These are phyloP conservation scores for Tilletia caries DNA, from an alignment of 1,284 basidiomycete genomes.

Conservation along the genomic window DNA sequence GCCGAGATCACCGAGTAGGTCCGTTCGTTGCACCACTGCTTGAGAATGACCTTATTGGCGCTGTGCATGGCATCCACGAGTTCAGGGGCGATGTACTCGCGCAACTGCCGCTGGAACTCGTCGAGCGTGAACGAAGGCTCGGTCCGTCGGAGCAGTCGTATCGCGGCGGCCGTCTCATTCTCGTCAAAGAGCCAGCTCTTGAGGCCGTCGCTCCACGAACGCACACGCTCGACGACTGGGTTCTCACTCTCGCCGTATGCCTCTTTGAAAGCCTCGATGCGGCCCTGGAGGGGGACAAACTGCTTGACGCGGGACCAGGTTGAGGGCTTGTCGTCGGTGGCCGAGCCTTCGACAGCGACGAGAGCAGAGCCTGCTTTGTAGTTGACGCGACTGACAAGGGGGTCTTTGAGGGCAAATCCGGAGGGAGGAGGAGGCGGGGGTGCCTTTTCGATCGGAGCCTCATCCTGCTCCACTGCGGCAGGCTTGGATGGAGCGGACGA, in stretches of 20 bases:
- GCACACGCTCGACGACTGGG: constrained; percentile 74
- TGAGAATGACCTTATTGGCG: constrained; percentile 79
- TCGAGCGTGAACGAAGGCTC: constrained; percentile 86
- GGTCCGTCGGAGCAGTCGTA: constrained; percentile 72
- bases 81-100: constrained; percentile 97
- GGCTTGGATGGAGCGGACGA: not conserved
- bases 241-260: constrained; percentile 88
- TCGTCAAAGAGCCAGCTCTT: constrained; percentile 84
- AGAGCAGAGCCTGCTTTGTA: constrained; percentile 34
- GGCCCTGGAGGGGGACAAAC: not conserved
- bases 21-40: constrained; percentile 95
- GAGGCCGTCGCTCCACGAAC: constrained; percentile 78
- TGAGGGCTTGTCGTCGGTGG: not conserved
- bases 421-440: not conserved
- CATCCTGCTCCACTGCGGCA: constrained; percentile 12
- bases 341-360: not conserved
- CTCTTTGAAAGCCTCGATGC: constrained; percentile 17
- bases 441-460: not conserved
- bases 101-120: constrained; percentile 78
- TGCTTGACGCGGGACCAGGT: not conserved
- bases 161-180: constrained; percentile 93
- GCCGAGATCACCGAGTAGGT: constrained; percentile 88
- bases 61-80: constrained; percentile 91
- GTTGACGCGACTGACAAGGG: constrained; percentile 18
- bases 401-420: constrained; percentile 5